Evolutionary conservation across 768 basidiomycete species (phyloP).

Genomic region (Lactarius vividus): DNA sequence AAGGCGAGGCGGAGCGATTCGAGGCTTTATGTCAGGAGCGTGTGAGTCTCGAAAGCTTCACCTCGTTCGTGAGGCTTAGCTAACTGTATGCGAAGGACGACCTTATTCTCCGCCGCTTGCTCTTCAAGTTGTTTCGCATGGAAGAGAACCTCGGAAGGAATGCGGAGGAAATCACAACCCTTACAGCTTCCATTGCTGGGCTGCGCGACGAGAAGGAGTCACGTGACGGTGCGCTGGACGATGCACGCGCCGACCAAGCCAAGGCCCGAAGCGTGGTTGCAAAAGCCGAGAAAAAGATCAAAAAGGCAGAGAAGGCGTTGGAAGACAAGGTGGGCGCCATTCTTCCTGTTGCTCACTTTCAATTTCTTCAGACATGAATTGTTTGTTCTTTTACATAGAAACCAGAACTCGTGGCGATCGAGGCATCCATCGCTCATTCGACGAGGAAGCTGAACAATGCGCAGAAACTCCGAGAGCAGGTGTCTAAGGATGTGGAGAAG

Average conservation of each 20-base stretch:
- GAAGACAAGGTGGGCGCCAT: slow-evolving; percentile 70
- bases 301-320: slow-evolving; percentile 85
- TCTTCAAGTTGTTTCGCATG: slow-evolving; percentile 90
- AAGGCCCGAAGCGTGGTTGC: slow-evolving; percentile 69
- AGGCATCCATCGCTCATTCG: slow-evolving; percentile 87
- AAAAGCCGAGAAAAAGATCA: slow-evolving; percentile 84
- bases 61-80: slow-evolving; percentile 1
- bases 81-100: slow-evolving; percentile 54
- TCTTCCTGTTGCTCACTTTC: slow-evolving; percentile 21
- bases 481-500: slow-evolving; percentile 56
- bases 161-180: slow-evolving; percentile 62
- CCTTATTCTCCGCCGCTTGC: slow-evolving; percentile 72
- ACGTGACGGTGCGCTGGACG: slow-evolving; percentile 69
- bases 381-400: slow-evolving; percentile 45
- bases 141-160: slow-evolving; percentile 78
- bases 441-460: slow-evolving; percentile 76
- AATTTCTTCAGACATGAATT: background rate
- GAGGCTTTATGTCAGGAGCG: slow-evolving; percentile 71
- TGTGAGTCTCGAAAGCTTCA: slow-evolving; percentile 43
- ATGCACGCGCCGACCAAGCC: slow-evolving; percentile 77
- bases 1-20: slow-evolving; percentile 87
- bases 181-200: slow-evolving; percentile 67
- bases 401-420: slow-evolving; percentile 79
- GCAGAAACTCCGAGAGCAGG: slow-evolving; percentile 56
- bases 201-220: slow-evolving; percentile 66